These are phyloP conservation scores for Backusella sp. DNA, from an alignment of 192 early-diverging fungal species.

Conservation along the genomic window DNA sequence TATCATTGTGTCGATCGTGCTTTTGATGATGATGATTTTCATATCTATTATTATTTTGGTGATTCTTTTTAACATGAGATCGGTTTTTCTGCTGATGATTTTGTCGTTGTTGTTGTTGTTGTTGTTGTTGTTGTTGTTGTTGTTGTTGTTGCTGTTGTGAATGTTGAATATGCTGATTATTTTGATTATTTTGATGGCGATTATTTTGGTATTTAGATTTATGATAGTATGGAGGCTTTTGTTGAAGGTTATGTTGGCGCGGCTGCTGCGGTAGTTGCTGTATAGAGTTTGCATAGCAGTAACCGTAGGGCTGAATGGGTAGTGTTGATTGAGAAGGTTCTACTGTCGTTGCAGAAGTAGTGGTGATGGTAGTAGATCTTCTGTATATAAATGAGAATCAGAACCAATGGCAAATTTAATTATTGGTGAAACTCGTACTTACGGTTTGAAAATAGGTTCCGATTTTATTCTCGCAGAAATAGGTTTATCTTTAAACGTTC, in stretches of 20 bases:
- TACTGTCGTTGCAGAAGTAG: neutral
- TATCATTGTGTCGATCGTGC: neutral
- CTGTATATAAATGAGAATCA: neutral
- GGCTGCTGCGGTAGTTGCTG: neutral
- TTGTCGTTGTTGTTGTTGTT: neutral
- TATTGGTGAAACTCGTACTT: neutral
- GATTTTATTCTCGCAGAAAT: conserved; percentile 49
- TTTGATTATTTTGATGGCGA: neutral
- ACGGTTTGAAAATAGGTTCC: conserved; percentile 30
- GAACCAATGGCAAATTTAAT: neutral
- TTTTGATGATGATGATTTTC: neutral
- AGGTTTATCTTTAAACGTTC: conserved; percentile 34
- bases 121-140: neutral
- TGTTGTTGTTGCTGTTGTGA: neutral
- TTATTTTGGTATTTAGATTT: neutral
- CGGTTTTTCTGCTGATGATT: neutral
- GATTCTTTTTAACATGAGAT: neutral
- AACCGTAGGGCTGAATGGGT: neutral
- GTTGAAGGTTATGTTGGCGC: neutral
- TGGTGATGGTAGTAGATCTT: neutral
- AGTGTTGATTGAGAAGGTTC: neutral
- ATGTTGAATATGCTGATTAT: neutral
- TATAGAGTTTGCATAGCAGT: neutral
- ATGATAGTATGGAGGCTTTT: neutral
- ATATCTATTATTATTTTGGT: neutral